A percentile compares a stretch with the other conserved stretches of the same genome.
Evolutionary conservation across 345 rosid genomes (phyloP).

Genomic region (Euphorbia pulcherrima): DNA sequence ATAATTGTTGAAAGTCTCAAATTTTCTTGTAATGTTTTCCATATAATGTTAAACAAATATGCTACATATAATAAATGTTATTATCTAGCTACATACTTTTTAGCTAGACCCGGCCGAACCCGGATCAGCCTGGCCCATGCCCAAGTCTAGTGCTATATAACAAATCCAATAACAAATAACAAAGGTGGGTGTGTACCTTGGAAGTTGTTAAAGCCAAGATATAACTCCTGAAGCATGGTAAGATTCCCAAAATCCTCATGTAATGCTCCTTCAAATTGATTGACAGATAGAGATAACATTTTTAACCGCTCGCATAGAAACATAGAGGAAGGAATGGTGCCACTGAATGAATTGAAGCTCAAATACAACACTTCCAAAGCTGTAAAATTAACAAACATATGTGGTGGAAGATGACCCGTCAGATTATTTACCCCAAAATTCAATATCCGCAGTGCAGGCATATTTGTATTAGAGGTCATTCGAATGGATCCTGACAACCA

Average conservation of each 20-base stretch:
- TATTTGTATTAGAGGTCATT: not conserved
- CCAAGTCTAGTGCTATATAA: too few species aligned
- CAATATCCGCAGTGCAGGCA: not conserved
- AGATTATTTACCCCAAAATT: not conserved
- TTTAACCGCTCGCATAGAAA: not conserved
- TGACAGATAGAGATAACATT: not conserved
- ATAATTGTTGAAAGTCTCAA: too few species aligned
- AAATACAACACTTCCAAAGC: not conserved
- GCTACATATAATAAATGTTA: too few species aligned
- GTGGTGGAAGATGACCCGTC: not conserved
- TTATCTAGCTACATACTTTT: too few species aligned
- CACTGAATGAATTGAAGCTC: not conserved
- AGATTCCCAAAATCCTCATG: constrained; percentile 7
- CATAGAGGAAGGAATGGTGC: constrained; percentile 9
- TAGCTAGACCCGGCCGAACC: too few species aligned
- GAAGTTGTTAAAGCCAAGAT: constrained; percentile 13
- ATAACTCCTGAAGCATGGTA: constrained; percentile 4
- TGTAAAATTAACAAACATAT: not conserved
- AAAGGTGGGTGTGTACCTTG: constrained; percentile 1
- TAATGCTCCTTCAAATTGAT: constrained; percentile 15
- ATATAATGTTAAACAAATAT: too few species aligned
- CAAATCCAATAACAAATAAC: too few species aligned
- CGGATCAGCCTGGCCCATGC: too few species aligned
- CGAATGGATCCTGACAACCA: not conserved
- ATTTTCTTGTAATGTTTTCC: too few species aligned